Conservation (phyloP, 805 yeast genomes). For the Clavispora phyllophila region DNA sequence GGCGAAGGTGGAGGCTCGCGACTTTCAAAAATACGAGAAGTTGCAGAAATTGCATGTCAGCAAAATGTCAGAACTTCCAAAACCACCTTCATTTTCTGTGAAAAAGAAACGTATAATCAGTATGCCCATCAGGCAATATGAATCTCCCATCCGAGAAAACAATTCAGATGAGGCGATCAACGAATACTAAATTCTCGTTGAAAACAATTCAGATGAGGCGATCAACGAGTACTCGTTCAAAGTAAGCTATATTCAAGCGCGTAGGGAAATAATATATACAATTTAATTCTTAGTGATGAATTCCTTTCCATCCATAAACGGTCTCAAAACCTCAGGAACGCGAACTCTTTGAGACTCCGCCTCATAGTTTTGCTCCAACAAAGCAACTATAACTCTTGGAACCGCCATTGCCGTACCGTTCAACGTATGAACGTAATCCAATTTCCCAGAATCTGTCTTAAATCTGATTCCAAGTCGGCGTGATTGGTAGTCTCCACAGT, state of each 20-base stretch:
- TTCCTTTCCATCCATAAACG: slow-evolving; percentile 65
- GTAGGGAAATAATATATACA: not conserved
- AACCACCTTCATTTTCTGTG: not conserved
- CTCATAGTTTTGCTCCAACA: slow-evolving; percentile 82
- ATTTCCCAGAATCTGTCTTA: slow-evolving; percentile 27
- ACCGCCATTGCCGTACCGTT: slow-evolving; percentile 97
- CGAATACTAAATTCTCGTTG: not conserved
- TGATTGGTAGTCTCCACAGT: slow-evolving; percentile 88
- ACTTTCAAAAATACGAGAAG: slow-evolving; percentile 8
- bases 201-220: not conserved
- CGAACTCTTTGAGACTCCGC: slow-evolving; percentile 45
- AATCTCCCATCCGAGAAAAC: not conserved
- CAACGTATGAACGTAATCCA: slow-evolving; percentile 69
- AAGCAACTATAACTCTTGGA: slow-evolving; percentile 84
- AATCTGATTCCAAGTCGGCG: slow-evolving; percentile 72
- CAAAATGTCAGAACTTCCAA: slow-evolving; percentile 13
- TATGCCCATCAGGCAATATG: slow-evolving; percentile 6
- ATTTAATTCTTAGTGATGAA: slow-evolving; percentile 12
- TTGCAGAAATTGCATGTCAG: slow-evolving; percentile 21
- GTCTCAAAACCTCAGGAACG: slow-evolving; percentile 65
- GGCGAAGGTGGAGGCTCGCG: slow-evolving; percentile 2
- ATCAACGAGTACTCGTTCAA: not conserved
- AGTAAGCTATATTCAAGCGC: not conserved
- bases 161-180: not conserved
- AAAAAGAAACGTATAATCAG: slow-evolving; percentile 5